Evolutionary conservation across 805 yeast species (phyloP), one percentile per base, ranked within the genome.

Genomic region (Lipomyces orientalis): DNA sequence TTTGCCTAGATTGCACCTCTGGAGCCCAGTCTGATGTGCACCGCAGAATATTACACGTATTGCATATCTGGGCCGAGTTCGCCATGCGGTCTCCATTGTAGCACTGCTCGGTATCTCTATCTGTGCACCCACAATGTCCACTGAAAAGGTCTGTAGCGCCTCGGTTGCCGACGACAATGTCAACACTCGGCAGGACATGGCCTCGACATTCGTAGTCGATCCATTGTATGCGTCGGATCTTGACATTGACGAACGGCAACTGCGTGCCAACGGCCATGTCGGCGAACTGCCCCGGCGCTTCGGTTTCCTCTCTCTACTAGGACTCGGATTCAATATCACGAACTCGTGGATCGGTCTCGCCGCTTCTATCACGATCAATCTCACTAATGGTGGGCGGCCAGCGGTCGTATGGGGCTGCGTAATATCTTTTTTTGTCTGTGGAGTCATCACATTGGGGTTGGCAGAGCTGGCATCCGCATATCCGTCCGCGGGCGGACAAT

Each of bases 401-500:
- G 60, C 60, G 19, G 60, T 58, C 9, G 71, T 68, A 1, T 68
- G 68, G 59, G 70, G 71, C 51, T 61, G 65, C 22, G 64, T 68
- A 33, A 63, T 67, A 8, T 58, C 66, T 19, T 66, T 68, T 58
- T 54, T 68, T 49, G 58, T 52, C 37, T 58, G 64, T 29, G 34
- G 62, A 10, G 31, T 70, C 49, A 63, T 68, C 22, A 70, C 64
- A 2, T 49, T 65, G 43, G 64, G 71, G n/a, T 31, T 68, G 22
- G 69, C 71, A 4, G 71, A 68, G 43, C 64, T 68, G 49, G 65
- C 62, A 10, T 68, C 71, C 22, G 67, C 64, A 16, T 68, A 67
- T 43, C 73, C 73, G 4, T 67, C 71, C 22, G 68, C 73, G 29
- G 73, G 73, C 10, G 73, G 73, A 12, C 73, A 68, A 51, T 70